Conservation (phyloP, 2,329 filamentous ascomycete genomes). For the Sporothrix schenckii region DNA sequence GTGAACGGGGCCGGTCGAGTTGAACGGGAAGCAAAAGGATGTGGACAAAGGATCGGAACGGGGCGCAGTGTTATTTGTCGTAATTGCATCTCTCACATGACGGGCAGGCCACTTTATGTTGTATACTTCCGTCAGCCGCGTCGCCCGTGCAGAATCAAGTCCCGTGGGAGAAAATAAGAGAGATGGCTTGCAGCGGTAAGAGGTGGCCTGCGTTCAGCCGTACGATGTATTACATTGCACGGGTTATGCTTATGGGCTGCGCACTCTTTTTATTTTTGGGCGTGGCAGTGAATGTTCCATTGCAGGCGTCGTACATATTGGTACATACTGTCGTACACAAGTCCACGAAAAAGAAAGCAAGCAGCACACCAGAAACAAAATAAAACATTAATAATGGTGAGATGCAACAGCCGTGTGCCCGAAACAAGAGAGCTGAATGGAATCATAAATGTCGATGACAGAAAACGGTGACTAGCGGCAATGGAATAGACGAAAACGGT, state of each 20-base stretch:
- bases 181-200: slow-evolving; percentile 7
- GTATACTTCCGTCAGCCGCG: slow-evolving; percentile 19
- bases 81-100: not conserved
- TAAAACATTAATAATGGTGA: not conserved
- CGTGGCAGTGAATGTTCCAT: slow-evolving; percentile 22
- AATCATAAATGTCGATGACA: not conserved
- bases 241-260: not conserved
- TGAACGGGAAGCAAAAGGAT: not conserved
- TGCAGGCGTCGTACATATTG: not conserved
- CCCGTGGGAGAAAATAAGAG: not conserved
- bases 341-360: slow-evolving; percentile 5
- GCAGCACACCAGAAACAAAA: not conserved
- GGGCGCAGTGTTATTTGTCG: not conserved
- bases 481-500: not conserved
- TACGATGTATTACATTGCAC: not conserved
- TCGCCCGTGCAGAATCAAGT: slow-evolving; percentile 3
- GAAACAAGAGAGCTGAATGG: not conserved
- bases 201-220: slow-evolving; percentile 3
- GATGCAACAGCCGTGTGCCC: not conserved
- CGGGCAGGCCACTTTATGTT: not conserved
- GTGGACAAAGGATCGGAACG: not conserved
- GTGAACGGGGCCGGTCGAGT: not conserved
- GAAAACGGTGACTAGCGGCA: not conserved
- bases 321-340: not conserved
- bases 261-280: slow-evolving; percentile 7